Evolutionary conservation across 495 filamentous ascomycete genomes (phyloP).

Genomic region (Thermochaetoides thermophila): DNA sequence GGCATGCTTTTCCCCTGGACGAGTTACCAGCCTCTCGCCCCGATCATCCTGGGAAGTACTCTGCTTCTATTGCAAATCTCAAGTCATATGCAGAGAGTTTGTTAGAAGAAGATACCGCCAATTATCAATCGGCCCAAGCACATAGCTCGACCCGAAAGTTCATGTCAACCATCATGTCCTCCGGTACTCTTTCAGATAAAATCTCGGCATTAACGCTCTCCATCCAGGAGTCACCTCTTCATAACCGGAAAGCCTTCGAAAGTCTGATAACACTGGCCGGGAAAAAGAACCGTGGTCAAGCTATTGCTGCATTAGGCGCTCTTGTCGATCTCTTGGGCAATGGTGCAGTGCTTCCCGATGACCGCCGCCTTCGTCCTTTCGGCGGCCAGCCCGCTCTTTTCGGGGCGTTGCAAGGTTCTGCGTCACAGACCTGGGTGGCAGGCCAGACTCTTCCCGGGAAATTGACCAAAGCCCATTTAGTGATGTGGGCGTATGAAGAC

Average conservation of each 20-base stretch:
- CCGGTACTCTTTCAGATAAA: conserved; percentile 91
- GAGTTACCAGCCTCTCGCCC: conserved; percentile 33
- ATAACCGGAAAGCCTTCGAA: conserved; percentile 79
- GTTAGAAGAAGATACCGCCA: conserved; percentile 55
- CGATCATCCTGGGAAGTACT: conserved; percentile 33
- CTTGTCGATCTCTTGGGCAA: conserved; percentile 87
- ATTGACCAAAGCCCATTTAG: conserved; percentile 57
- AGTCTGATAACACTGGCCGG: conserved; percentile 62
- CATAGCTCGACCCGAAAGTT: conserved; percentile 80
- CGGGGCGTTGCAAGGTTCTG: conserved; percentile 44
- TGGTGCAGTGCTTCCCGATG: conserved; percentile 66
- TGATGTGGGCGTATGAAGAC: conserved; percentile 87
- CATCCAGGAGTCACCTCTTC: conserved; percentile 88
- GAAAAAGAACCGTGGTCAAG: conserved; percentile 86
- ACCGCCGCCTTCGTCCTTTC: conserved; percentile 69
- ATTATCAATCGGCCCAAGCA: conserved; percentile 36
- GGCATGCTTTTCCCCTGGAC: conserved; percentile 58
- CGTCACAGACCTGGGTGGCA: conserved; percentile 43
- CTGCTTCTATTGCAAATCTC: conserved; percentile 50
- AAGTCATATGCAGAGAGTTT: conserved; percentile 60
- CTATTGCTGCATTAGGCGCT: conserved; percentile 77
- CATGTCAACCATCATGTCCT: conserved; percentile 89
- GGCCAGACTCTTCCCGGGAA: conserved; percentile 52
- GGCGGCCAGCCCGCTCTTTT: conserved; percentile 65
- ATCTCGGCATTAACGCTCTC: conserved; percentile 86